Percentiles rank a stretch among this genome's conserved stretches.
These are phyloP conservation scores for Yamadazyma diddensiae DNA, from an alignment of 1,139 yeast genomes.

Conservation along the genomic window DNA sequence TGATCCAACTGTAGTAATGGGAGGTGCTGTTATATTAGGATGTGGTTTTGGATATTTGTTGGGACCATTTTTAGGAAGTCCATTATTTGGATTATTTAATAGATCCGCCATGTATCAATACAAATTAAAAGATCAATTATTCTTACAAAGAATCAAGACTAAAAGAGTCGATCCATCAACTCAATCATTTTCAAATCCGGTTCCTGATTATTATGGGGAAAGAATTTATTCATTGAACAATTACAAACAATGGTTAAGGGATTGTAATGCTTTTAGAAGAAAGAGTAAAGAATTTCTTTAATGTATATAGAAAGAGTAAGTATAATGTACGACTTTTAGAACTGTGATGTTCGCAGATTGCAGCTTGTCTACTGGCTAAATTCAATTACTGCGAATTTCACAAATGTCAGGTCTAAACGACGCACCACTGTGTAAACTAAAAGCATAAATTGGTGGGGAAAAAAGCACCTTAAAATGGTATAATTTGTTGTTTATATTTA, in stretches of 20 bases:
- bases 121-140: slow-evolving; percentile 63
- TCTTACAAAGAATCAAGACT: slow-evolving; percentile 66
- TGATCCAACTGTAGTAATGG: slow-evolving; percentile 78
- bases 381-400: slow-evolving; percentile 2
- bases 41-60: slow-evolving; percentile 77
- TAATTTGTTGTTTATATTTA: too few relatives aligned
- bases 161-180: slow-evolving; percentile 94
- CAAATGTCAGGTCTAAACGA: neutral
- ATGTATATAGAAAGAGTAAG: slow-evolving; percentile 1
- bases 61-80: slow-evolving; percentile 82
- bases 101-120: slow-evolving; percentile 46
- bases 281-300: slow-evolving; percentile 78
- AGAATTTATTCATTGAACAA: slow-evolving; percentile 82
- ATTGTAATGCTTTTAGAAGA: slow-evolving; percentile 86
- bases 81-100: slow-evolving; percentile 58
- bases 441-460: too few relatives aligned
- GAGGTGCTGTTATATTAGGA: slow-evolving; percentile 61
- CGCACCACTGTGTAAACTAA: too few relatives aligned
- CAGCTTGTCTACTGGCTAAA: neutral
- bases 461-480: too few relatives aligned
- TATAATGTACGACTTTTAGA: neutral
- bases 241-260: slow-evolving; percentile 94
- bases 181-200: slow-evolving; percentile 90
- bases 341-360: neutral
- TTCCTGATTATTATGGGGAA: slow-evolving; percentile 97